Evolutionary conservation across 768 basidiomycete species (phyloP).

Genomic region (Artomyces pyxidatus): DNA sequence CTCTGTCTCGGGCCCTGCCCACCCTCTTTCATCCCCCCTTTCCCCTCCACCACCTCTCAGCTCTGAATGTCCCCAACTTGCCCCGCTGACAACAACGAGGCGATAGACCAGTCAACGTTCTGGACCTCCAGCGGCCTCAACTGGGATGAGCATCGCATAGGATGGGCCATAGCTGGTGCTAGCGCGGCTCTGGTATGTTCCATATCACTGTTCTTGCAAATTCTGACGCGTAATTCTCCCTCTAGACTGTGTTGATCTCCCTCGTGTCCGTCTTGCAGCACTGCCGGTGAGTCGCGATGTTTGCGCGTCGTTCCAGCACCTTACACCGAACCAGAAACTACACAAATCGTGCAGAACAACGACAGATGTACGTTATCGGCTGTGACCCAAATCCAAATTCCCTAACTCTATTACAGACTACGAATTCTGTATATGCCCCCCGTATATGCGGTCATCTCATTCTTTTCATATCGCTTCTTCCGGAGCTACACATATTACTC

Average conservation of each 20-base stretch:
- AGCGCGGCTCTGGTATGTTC: conserved; percentile 46
- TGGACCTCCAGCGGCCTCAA: conserved; percentile 46
- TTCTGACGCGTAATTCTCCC: neutral
- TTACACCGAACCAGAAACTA: conserved; percentile 48
- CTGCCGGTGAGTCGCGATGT: conserved; percentile 42
- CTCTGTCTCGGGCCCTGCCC: neutral
- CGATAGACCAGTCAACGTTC: conserved; percentile 52
- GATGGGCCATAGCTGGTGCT: conserved; percentile 65
- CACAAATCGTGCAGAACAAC: conserved; percentile 61
- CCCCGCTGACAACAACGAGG: conserved; percentile 41
- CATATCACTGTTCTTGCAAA: conserved; percentile 5
- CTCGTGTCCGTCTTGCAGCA: conserved; percentile 47
- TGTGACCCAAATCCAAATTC: neutral
- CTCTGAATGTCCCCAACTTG: conserved; percentile 22
- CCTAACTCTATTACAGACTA: conserved; percentile 34
- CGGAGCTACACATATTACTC: conserved; percentile 63
- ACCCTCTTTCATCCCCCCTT: neutral
- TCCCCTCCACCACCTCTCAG: neutral
- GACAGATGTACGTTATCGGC: conserved; percentile 53
- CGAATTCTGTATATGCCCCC: conserved; percentile 81
- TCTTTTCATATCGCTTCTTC: conserved; percentile 81
- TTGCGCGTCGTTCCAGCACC: neutral
- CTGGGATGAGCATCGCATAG: conserved; percentile 60
- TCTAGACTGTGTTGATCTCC: conserved; percentile 56
- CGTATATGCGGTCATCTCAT: conserved; percentile 75